Conservation (phyloP, 257 asterid species). For the Solanum bulbocastanum region DNA sequence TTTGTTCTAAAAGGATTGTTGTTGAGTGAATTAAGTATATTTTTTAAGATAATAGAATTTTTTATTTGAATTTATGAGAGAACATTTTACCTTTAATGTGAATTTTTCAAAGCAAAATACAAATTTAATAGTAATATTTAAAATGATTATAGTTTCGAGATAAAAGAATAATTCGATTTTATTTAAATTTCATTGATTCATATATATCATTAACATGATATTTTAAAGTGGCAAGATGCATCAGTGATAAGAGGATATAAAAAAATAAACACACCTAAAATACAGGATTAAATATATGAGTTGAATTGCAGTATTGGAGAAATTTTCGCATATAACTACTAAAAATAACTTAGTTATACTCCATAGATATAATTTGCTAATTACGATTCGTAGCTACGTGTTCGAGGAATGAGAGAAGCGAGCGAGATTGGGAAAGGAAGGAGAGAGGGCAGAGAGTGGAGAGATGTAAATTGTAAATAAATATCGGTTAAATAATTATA, state of each 20-base stretch:
- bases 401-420: not conserved
- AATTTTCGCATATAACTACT: too few relatives aligned
- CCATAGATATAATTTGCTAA: accelerated
- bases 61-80: not conserved
- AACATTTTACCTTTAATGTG: not conserved
- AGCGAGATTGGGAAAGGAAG: not conserved
- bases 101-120: not conserved
- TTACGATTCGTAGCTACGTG: too few relatives aligned
- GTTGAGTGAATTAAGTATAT: not conserved
- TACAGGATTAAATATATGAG: not conserved
- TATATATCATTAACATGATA: too few relatives aligned
- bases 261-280: too few relatives aligned
- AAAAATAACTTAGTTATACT: too few relatives aligned
- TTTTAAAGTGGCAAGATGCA: not conserved
- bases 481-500: too few relatives aligned
- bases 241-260: too few relatives aligned
- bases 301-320: not conserved
- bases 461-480: not conserved
- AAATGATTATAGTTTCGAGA: not conserved
- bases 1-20: not conserved
- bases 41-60: too few relatives aligned
- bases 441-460: too few relatives aligned
- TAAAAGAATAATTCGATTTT: too few relatives aligned
- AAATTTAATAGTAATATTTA: too few relatives aligned
- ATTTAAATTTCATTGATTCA: not conserved